phyloP scores from a whole-genome alignment of 371 early-diverging fungal genomes.

The Paraphysoderma sedebokerense region DNA sequence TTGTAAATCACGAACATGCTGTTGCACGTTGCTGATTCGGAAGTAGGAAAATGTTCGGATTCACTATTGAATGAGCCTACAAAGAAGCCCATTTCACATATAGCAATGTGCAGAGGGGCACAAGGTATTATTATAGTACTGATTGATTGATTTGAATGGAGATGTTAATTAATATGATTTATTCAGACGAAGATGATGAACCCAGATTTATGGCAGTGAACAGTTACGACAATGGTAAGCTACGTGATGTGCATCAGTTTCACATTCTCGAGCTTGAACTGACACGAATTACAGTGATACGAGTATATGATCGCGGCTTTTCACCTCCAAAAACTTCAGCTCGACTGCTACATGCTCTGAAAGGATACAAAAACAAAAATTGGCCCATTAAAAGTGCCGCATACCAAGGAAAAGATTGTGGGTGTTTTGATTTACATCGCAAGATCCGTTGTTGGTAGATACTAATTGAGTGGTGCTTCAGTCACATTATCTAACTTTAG shows the following conservation, averaged over 20 bases:
- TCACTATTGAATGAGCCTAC: slow-evolving; percentile 40
- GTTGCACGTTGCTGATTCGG: background rate
- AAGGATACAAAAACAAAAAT: slow-evolving; percentile 72
- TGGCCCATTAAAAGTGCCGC: slow-evolving; percentile 78
- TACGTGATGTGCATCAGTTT: background rate
- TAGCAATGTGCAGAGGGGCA: slow-evolving; percentile 32
- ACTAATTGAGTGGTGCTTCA: background rate
- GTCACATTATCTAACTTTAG: slow-evolving; percentile 8
- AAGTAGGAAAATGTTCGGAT: slow-evolving; percentile 30
- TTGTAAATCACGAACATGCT: background rate
- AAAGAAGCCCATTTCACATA: slow-evolving; percentile 61
- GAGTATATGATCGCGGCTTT: slow-evolving; percentile 69
- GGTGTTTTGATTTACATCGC: background rate
- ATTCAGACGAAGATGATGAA: slow-evolving; percentile 49
- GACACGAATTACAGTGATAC: slow-evolving; percentile 32
- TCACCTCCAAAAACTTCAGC: slow-evolving; percentile 46
- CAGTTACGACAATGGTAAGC: slow-evolving; percentile 68
- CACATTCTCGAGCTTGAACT: background rate
- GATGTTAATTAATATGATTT: background rate
- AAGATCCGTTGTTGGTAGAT: background rate
- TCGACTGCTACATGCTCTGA: slow-evolving; percentile 47
- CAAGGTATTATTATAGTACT: slow-evolving; percentile 2
- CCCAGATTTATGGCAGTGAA: slow-evolving; percentile 67
- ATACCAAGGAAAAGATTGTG: slow-evolving; percentile 49
- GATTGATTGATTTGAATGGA: background rate